Percentiles rank a stretch among this genome's conserved stretches.
phyloP scores from a whole-genome alignment of 768 basidiomycete genomes.

The Suillus subalutaceus region DNA sequence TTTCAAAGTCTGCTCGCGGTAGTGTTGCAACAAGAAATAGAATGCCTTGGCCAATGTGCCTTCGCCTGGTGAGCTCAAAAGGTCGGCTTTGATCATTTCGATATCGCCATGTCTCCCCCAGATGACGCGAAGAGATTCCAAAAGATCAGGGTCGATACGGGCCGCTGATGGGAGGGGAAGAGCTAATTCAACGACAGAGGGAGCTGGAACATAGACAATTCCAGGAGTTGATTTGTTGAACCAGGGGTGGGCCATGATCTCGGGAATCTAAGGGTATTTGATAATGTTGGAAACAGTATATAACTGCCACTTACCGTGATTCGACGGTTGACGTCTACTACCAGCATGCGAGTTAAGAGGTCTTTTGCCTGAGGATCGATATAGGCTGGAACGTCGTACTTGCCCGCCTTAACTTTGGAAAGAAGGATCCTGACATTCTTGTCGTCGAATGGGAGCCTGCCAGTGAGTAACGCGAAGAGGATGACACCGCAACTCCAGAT shows the following conservation, averaged over 20 bases:
- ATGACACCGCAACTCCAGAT: constrained; percentile 98
- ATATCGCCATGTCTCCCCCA: constrained; percentile 77
- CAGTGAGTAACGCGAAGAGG: constrained; percentile 86
- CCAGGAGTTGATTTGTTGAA: constrained; percentile 54
- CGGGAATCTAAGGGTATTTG: constrained; percentile 63
- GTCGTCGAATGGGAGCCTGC: constrained; percentile 93
- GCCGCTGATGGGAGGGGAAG: constrained; percentile 67
- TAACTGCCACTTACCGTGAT: constrained; percentile 66
- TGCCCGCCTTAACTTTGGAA: constrained; percentile 83
- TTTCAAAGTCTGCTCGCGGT: constrained; percentile 66
- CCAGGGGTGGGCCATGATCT: constrained; percentile 89
- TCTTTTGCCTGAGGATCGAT: constrained; percentile 86
- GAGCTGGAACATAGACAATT: constrained; percentile 52
- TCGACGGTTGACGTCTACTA: constrained; percentile 77
- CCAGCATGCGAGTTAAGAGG: constrained; percentile 83
- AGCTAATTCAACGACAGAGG: constrained; percentile 69
- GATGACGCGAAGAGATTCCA: constrained; percentile 79
- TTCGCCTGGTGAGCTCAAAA: constrained; percentile 68
- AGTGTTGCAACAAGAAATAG: constrained; percentile 80
- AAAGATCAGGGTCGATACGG: constrained; percentile 75
- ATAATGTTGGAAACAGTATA: constrained; percentile 11
- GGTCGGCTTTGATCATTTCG: constrained; percentile 60
- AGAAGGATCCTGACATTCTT: constrained; percentile 78
- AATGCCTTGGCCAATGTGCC: constrained; percentile 86
- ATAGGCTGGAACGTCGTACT: constrained; percentile 80